A percentile compares a stretch with the other conserved stretches of the same genome.
phyloP scores from a whole-genome alignment of 192 early-diverging fungal genomes.

The Coemansia sp. region DNA sequence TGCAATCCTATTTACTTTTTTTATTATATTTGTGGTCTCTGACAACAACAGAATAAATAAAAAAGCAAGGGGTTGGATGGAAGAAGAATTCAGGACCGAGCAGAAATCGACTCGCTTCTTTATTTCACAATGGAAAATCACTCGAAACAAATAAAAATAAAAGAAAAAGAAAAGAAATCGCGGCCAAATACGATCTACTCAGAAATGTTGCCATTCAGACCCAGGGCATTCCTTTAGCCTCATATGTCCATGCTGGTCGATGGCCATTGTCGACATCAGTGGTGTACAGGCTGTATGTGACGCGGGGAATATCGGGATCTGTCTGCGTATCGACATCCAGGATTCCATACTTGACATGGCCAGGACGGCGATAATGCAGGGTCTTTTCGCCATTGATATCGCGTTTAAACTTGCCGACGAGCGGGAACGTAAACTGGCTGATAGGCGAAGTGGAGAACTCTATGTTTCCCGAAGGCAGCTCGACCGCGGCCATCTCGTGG shows the following conservation, averaged over 20 bases:
- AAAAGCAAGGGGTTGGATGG: background rate
- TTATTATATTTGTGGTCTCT: no score
- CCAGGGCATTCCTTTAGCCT: constrained; percentile 39
- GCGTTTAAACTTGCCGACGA: constrained; percentile 31
- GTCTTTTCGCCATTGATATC: constrained; percentile 36
- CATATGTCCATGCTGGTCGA: constrained; percentile 36
- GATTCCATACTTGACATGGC: constrained; percentile 53
- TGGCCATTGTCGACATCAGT: constrained; percentile 32
- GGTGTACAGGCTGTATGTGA: constrained; percentile 50
- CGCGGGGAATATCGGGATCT: constrained; percentile 25
- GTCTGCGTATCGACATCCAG: constrained; percentile 50
- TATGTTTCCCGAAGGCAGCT: constrained; percentile 43
- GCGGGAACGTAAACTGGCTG: constrained; percentile 52
- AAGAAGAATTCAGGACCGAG: no score
- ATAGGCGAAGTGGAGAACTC: constrained; percentile 54
- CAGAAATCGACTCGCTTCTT: no score
- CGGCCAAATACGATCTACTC: no score
- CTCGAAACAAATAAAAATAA: constrained; percentile 2
- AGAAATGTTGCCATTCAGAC: no score
- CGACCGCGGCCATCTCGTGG: constrained; percentile 52
- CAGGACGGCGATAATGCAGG: constrained; percentile 38
- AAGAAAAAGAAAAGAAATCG: background rate
- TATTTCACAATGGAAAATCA: no score
- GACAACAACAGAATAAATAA: no score
- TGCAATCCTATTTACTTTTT: no score